A percentile compares a stretch with the other conserved stretches of the same genome.
Conservation (phyloP, 2,329 filamentous ascomycete species). For the Phoma sp. region DNA sequence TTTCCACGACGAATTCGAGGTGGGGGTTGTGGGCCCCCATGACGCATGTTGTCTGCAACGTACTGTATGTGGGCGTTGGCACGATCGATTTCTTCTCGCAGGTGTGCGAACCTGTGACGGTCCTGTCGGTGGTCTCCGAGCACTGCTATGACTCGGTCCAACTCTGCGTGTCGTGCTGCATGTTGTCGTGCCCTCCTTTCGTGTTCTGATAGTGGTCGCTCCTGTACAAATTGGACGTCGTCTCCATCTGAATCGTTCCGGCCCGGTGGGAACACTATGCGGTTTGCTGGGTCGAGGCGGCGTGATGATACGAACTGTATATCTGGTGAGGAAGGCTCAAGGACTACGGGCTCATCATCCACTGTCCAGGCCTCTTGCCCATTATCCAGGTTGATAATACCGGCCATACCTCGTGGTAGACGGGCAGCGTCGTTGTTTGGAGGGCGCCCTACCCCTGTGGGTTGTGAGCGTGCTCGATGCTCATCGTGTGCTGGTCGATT, state of each 20-base stretch:
- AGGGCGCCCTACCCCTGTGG: neutral
- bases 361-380: constrained; percentile 32
- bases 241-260: constrained; percentile 32
- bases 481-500: neutral
- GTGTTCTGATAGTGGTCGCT: constrained; percentile 31
- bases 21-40: constrained; percentile 24
- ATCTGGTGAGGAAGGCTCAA: constrained; percentile 51
- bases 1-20: constrained; percentile 20
- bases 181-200: constrained; percentile 24
- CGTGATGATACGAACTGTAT: constrained; percentile 57
- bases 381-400: constrained; percentile 53
- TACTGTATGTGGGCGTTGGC: constrained; percentile 28
- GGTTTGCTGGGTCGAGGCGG: constrained; percentile 30
- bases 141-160: constrained; percentile 30
- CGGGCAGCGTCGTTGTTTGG: constrained; percentile 6
- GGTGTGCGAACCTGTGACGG: constrained; percentile 25
- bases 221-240: constrained; percentile 41
- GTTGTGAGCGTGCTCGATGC: neutral
- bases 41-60: constrained; percentile 20
- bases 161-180: constrained; percentile 14
- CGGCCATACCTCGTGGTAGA: constrained; percentile 52
- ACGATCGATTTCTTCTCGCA: constrained; percentile 32
- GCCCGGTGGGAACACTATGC: neutral
- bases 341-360: constrained; percentile 20
- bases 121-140: constrained; percentile 22